Base-by-base conservation (phyloP, 2,329 filamentous ascomycete genomes). In the Elsinoe australis region DNA sequence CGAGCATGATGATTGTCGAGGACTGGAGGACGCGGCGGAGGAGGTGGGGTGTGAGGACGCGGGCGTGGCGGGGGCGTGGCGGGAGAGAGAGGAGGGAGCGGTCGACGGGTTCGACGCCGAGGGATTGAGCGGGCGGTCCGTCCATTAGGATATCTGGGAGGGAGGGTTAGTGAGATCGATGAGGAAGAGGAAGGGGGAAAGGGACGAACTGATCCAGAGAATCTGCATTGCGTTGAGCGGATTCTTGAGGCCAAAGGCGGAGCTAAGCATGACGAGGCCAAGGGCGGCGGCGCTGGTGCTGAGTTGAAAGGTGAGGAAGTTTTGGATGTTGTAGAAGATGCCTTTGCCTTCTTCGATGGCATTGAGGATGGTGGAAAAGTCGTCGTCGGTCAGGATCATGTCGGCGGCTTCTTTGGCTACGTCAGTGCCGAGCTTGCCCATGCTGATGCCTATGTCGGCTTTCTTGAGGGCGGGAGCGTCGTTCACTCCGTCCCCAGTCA, bases 151-250 rank as follows among this genome's bases (percentile, higher is more conserved):
- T 96, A 64, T 98, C 90, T 96, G 57, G 12, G 2, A 21, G 8
- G 26, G 1, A 21, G 22, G 22, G 55, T 67, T 59, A 67, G 62
- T 53, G 51, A 36, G 17, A 18, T 36, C n/a, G 21, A 12, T 26
- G 34, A 24, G 10, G 22, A 22, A 12, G 15, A 22, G 10, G 5
- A 21, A 19, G 18, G 29, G 10, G 18, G 39, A 28, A 36, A 41
- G 15, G 5, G 9, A 78, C 87, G 71, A 71, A 95, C 90, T 98
- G 61, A 98, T 98, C 92, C 92, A 98, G 33, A 98, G 76, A 71
- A 98, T 98, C 70, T 98, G 92, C 92, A 98, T 98, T 42, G 92
- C 88, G 64, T 98, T 98, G 52, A 98, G 74, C 36, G 92, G 94
- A 63, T 92, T 95, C 68, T 87, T 89, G 70, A 94, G 92, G 31